Evolutionary conservation across 495 filamentous ascomycete species (phyloP).

Genomic region (Trypethelium eluteriae): DNA sequence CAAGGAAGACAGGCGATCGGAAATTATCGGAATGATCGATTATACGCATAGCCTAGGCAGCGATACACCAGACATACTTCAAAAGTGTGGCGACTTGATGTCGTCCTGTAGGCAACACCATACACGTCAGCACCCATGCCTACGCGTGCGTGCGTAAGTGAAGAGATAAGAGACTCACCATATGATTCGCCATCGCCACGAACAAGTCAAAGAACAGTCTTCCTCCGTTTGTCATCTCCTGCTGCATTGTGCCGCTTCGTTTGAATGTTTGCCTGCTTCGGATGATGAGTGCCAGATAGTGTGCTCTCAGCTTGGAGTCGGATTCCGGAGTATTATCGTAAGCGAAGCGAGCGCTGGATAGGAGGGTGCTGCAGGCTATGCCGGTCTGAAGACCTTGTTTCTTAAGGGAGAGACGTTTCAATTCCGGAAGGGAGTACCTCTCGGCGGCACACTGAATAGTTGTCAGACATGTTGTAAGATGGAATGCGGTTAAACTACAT

Average conservation of each 20-base stretch:
- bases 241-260: slow-evolving; percentile 91
- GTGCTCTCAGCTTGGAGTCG: slow-evolving; percentile 79
- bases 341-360: slow-evolving; percentile 73
- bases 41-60: background rate
- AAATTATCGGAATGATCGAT: background rate
- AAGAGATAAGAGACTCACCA: slow-evolving; percentile 37
- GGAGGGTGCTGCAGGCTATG: slow-evolving; percentile 75
- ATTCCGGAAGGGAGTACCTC: slow-evolving; percentile 68
- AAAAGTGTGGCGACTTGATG: slow-evolving; percentile 19
- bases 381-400: slow-evolving; percentile 78
- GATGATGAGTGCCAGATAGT: slow-evolving; percentile 89
- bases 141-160: background rate
- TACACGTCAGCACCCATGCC: slow-evolving; percentile 5
- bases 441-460: slow-evolving; percentile 58
- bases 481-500: background rate
- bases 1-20: slow-evolving; percentile 14
- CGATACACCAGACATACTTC: background rate
- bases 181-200: slow-evolving; percentile 86
- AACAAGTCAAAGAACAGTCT: slow-evolving; percentile 89
- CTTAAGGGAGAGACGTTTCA: slow-evolving; percentile 72
- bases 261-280: slow-evolving; percentile 79
- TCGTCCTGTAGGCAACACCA: slow-evolving; percentile 17
- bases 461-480: slow-evolving; percentile 2
- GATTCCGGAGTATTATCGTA: slow-evolving; percentile 83
- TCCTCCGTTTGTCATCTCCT: slow-evolving; percentile 82